Base-by-base conservation (phyloP, 108 stramenopile genomes). In the Aurantiochytrium sp. region DNA sequence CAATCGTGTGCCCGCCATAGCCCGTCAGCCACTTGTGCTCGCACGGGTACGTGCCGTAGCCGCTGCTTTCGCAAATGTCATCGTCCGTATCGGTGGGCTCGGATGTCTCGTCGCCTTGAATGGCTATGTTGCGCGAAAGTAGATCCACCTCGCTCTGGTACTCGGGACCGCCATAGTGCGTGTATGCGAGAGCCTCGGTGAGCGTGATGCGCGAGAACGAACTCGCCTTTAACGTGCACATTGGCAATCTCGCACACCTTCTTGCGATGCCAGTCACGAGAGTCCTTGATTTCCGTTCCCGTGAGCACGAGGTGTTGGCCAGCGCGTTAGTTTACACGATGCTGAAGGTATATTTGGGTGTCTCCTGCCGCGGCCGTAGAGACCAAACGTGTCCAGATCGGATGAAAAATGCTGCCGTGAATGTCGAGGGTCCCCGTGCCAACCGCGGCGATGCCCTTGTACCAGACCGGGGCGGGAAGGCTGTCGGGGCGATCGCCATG, bases 101-200 rank as follows among this genome's bases (percentile, higher is more conserved):
- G 21, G 73, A 76, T 44, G 89, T 25, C 5, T 25, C 72, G 19
- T 72, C 89, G 53, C 94, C 94, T 58, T 93, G 93, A 23, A 94
- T 88, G 45, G 60, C 89, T 55, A 94, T 91, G 19, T 89, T 92
- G 28, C 94, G 90, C 12, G 91, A 87, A 16, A 94, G 87, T 58
- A 94, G 60, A 35, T 92, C 94, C 42, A 93, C 94, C 73, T 94
- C 94, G 18, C 88, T 91, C 51, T 94, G 94, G 71, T 94, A 94
- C 44, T 72, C 91, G 19, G 29, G 28, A 55, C 76, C 91, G 19
- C 91, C 91, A 53, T 88, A 88, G 87, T 94, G 94, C 12, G 60
- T 72, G 87, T 93, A 87, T 5, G 25, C 23, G 45, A 92, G 43
- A 8, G 91, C 44, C 25, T 59, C 58, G 29, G 87, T 73, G 35